These are phyloP conservation scores for Dryas drummondii DNA, from an alignment of 306 rosid genomes.

Conservation along the genomic window DNA sequence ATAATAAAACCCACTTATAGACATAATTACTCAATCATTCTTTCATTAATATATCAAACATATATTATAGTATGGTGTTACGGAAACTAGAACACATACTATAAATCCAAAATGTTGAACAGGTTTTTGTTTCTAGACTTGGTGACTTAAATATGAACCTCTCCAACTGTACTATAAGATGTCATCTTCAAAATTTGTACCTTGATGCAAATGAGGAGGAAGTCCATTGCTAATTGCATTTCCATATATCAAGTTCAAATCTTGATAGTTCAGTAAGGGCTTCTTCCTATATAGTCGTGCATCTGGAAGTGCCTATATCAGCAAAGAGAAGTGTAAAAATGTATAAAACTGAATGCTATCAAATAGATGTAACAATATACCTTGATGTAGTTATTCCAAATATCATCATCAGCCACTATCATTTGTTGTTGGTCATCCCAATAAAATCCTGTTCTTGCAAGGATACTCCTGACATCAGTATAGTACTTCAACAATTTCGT, in stretches of 20 bases:
- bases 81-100: no score
- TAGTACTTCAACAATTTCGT: slow-evolving; percentile 43
- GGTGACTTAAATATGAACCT: not conserved
- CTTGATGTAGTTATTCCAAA: slow-evolving; percentile 50
- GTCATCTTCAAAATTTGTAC: slow-evolving; percentile 29
- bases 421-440: slow-evolving; percentile 55
- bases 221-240: slow-evolving; percentile 36
- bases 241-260: slow-evolving; percentile 46
- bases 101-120: no score
- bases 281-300: slow-evolving; percentile 40
- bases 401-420: slow-evolving; percentile 44
- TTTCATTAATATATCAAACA: not conserved
- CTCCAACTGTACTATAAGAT: slow-evolving; percentile 21
- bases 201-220: slow-evolving; percentile 28
- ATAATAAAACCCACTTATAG: slow-evolving; percentile 11
- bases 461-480: slow-evolving; percentile 38
- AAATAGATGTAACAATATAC: slow-evolving; percentile 23
- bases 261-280: slow-evolving; percentile 41
- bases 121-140: no score
- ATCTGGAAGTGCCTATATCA: slow-evolving; percentile 54
- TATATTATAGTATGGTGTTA: not conserved
- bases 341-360: slow-evolving; percentile 1
- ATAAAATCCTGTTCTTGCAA: slow-evolving; percentile 38
- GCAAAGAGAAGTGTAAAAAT: slow-evolving; percentile 23
- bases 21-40: slow-evolving; percentile 4